Evolutionary conservation across 2,329 filamentous ascomycete genomes (phyloP).

Genomic region (Arthrobotrys megalospora): DNA sequence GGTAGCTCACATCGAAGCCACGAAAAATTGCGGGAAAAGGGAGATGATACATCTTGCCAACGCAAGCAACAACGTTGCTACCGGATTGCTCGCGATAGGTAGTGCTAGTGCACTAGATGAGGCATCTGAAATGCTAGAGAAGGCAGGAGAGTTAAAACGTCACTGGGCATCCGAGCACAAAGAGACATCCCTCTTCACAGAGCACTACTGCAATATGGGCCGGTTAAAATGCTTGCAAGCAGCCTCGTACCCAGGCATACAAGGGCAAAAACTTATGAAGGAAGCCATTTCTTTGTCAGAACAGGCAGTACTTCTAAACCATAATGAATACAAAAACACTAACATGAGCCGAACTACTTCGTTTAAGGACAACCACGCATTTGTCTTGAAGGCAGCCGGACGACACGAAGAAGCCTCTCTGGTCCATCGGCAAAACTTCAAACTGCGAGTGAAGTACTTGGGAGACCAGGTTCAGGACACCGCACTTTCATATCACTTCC

Average conservation of each 20-base stretch:
- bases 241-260: too few relatives aligned
- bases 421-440: background rate
- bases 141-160: background rate
- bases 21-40: background rate
- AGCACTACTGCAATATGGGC: slow-evolving; percentile 22
- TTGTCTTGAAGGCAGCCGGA: slow-evolving; percentile 1
- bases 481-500: too few relatives aligned
- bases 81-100: slow-evolving; percentile 12
- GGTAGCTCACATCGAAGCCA: background rate
- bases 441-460: too few relatives aligned
- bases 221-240: slow-evolving; percentile 9
- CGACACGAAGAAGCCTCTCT: background rate
- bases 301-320: too few relatives aligned
- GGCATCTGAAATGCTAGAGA: background rate
- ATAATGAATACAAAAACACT: background rate
- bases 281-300: background rate
- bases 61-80: slow-evolving; percentile 21
- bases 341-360: slow-evolving; percentile 7
- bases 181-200: slow-evolving; percentile 11
- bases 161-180: background rate
- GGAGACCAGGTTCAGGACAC: too few relatives aligned
- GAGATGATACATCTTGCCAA: slow-evolving; percentile 19
- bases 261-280: background rate
- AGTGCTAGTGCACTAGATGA: background rate
- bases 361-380: background rate